Evolutionary conservation across 108 stramenopile species (phyloP).

Genomic region (Skeletonema menzelii): DNA sequence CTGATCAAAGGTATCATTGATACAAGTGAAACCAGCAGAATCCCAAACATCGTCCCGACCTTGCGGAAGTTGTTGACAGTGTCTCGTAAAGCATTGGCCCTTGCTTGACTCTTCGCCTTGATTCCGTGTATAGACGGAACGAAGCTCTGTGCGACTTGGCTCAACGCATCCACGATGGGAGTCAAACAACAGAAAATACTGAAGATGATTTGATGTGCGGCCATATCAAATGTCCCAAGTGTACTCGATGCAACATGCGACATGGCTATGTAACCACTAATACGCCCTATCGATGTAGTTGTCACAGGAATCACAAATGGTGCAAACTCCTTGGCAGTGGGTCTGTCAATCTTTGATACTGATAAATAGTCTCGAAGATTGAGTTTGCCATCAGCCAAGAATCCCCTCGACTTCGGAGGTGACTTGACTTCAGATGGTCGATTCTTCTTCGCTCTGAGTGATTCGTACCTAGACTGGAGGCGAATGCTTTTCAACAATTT

Average conservation of each 20-base stretch:
- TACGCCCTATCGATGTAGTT: slow-evolving; percentile 64
- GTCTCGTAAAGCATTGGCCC: slow-evolving; percentile 57
- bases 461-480: background rate
- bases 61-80: slow-evolving; percentile 65
- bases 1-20: slow-evolving; percentile 62
- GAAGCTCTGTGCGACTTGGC: slow-evolving; percentile 72
- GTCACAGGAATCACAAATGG: slow-evolving; percentile 78
- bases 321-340: slow-evolving; percentile 46
- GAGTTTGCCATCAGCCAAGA: slow-evolving; percentile 31
- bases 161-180: slow-evolving; percentile 74
- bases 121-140: slow-evolving; percentile 61
- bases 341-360: slow-evolving; percentile 10
- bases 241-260: slow-evolving; percentile 64
- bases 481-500: background rate
- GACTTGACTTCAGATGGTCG: background rate
- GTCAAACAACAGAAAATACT: slow-evolving; percentile 66
- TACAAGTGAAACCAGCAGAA: slow-evolving; percentile 56
- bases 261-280: slow-evolving; percentile 70
- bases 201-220: slow-evolving; percentile 68
- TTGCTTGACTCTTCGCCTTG: slow-evolving; percentile 31
- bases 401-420: slow-evolving; percentile 25
- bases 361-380: slow-evolving; percentile 8
- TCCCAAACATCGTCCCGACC: slow-evolving; percentile 70
- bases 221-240: slow-evolving; percentile 66
- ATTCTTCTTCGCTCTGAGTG: background rate